A percentile compares a stretch with the other conserved stretches of the same genome.
Conservation (phyloP, 495 filamentous ascomycete species). For the Neurospora sublineolata region DNA sequence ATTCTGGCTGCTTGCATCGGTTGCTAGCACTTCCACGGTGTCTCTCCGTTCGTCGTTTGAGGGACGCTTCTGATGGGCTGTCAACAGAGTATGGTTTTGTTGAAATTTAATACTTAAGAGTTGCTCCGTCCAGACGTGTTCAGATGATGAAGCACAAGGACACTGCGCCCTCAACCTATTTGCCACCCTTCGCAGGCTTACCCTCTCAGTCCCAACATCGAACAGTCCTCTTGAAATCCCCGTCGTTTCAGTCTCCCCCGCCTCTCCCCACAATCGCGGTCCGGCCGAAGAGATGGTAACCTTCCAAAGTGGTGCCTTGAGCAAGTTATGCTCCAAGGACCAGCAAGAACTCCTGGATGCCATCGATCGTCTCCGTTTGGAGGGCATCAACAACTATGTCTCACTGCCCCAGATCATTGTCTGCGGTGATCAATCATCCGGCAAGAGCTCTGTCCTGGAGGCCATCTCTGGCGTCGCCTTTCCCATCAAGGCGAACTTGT, state of each 20-base stretch:
- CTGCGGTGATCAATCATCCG: slow-evolving; percentile 57
- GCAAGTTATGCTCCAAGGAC: slow-evolving; percentile 27
- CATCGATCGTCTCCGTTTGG: slow-evolving; percentile 45
- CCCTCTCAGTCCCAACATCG: background rate
- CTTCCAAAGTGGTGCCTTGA: slow-evolving; percentile 9
- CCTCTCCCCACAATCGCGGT: background rate
- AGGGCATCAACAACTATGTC: slow-evolving; percentile 44
- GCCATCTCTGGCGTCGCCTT: slow-evolving; percentile 62
- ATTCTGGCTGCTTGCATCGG: background rate
- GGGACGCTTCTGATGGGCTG: background rate
- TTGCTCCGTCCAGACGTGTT: background rate
- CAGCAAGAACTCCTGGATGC: slow-evolving; percentile 40
- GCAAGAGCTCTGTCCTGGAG: slow-evolving; percentile 64
- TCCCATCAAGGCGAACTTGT: slow-evolving; percentile 47
- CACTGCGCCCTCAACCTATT: background rate
- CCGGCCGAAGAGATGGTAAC: background rate
- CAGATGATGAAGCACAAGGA: background rate
- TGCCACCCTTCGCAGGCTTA: background rate
- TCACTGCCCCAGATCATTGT: slow-evolving; percentile 58
- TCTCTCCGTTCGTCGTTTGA: background rate
- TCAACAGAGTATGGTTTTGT: background rate
- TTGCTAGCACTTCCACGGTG: background rate
- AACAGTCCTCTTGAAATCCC: background rate
- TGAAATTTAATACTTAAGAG: background rate
- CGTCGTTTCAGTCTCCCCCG: background rate